These are phyloP conservation scores for Rheum nobile DNA, from an alignment of 148 eudicot species.

Conservation along the genomic window DNA sequence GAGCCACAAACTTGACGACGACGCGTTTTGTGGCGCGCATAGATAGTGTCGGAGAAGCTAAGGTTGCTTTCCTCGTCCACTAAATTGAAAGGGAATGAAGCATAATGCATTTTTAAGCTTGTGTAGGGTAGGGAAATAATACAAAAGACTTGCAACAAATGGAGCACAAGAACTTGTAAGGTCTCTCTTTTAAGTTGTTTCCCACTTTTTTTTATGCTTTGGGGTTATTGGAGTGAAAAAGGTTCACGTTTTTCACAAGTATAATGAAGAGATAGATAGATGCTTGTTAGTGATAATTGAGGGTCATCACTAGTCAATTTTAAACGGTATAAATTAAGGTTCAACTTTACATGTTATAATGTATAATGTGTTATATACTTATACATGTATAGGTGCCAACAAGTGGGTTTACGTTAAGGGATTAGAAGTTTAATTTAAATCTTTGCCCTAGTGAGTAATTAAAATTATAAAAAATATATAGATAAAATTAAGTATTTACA, in stretches of 20 bases:
- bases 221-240: neutral
- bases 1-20: too few relatives aligned
- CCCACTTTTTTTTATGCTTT: neutral
- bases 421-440: too few relatives aligned
- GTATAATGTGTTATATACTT: too few relatives aligned
- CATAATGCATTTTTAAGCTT: neutral
- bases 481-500: neutral
- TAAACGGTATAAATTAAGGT: too few relatives aligned
- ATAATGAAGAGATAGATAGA: neutral
- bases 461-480: neutral
- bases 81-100: neutral
- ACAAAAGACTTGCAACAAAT: neutral
- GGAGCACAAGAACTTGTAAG: neutral
- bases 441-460: too few relatives aligned
- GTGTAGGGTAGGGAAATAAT: neutral
- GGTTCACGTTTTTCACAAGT: neutral
- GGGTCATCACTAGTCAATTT: too few relatives aligned
- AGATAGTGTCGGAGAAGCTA: neutral
- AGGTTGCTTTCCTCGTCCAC: neutral
- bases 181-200: neutral
- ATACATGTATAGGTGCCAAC: neutral
- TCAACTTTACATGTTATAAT: too few relatives aligned
- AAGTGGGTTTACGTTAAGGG: neutral
- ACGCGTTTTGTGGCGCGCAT: too few relatives aligned
- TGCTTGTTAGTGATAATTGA: too few relatives aligned